A percentile compares a stretch with the other conserved stretches of the same genome.
Conservation (phyloP, 768 basidiomycete species). For the Coprinopsis cinerea region DNA sequence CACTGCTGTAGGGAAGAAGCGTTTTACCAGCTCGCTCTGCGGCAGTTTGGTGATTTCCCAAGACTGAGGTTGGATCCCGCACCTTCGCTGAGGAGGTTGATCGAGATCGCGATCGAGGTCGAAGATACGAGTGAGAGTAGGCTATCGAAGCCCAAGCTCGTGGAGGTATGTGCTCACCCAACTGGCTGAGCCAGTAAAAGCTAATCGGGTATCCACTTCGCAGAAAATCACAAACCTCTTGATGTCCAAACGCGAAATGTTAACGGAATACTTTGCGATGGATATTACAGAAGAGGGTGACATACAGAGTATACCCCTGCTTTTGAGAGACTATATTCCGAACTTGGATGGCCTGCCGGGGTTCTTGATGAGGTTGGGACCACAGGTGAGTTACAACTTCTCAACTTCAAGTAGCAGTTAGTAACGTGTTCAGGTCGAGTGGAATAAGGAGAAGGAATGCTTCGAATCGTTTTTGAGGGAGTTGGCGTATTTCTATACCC, state of each 20-base stretch:
- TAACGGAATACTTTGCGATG: slow-evolving; percentile 87
- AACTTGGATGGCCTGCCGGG: slow-evolving; percentile 86
- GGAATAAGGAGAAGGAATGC: slow-evolving; percentile 80
- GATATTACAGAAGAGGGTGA: slow-evolving; percentile 58
- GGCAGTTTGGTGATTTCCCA: slow-evolving; percentile 84
- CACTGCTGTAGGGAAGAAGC: slow-evolving; percentile 67
- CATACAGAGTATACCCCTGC: slow-evolving; percentile 73
- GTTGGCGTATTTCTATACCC: slow-evolving; percentile 86
- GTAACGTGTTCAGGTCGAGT: slow-evolving; percentile 65
- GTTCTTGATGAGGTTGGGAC: slow-evolving; percentile 87
- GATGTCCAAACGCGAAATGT: slow-evolving; percentile 67
- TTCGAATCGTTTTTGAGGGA: slow-evolving; percentile 84
- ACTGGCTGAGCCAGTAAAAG: background rate
- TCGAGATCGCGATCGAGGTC: slow-evolving; percentile 73
- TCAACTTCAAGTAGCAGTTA: background rate
- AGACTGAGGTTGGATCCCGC: slow-evolving; percentile 79
- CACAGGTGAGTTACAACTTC: slow-evolving; percentile 51
- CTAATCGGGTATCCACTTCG: background rate
- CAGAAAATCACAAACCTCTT: slow-evolving; percentile 65
- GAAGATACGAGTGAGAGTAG: slow-evolving; percentile 53
- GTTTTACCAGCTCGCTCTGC: slow-evolving; percentile 88
- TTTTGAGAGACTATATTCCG: slow-evolving; percentile 85
- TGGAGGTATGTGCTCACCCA: slow-evolving; percentile 46
- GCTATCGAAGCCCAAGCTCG: slow-evolving; percentile 55
- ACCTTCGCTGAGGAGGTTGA: slow-evolving; percentile 60